Percentiles rank a stretch among this genome's conserved stretches.
These are phyloP conservation scores for Colletotrichum musicola DNA, from an alignment of 2,329 filamentous ascomycete species.

Conservation along the genomic window DNA sequence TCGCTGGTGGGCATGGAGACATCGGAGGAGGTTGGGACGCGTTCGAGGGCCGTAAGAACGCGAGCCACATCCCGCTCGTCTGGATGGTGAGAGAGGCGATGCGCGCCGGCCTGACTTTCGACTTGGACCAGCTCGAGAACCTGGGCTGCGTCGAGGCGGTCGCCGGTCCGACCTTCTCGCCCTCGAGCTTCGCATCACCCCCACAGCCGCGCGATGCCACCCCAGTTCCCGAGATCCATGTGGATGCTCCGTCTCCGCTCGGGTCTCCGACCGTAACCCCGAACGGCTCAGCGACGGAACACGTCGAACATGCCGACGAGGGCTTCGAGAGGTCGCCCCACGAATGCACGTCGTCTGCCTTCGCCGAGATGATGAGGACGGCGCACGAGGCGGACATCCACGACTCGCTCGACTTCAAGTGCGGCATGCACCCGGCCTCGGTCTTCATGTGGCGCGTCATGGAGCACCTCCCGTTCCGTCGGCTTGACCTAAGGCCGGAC, in stretches of 20 bases:
- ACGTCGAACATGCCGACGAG: background rate
- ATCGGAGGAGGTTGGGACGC: conserved; percentile 82
- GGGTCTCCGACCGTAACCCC: conserved; percentile 34
- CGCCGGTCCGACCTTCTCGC: background rate
- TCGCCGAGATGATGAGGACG: conserved; percentile 69
- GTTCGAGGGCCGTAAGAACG: conserved; percentile 67
- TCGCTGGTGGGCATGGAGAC: conserved; percentile 82
- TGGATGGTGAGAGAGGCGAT: conserved; percentile 76
- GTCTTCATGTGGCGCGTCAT: conserved; percentile 81
- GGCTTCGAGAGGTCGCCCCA: conserved; percentile 3
- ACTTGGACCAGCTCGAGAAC: conserved; percentile 74
- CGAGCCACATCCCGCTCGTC: conserved; percentile 76
- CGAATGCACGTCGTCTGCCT: conserved; percentile 46
- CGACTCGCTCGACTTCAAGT: conserved; percentile 76
- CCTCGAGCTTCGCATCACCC: too few relatives aligned
- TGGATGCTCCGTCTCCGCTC: conserved; percentile 41
- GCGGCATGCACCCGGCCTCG: conserved; percentile 66
- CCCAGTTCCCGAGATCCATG: conserved; percentile 48
- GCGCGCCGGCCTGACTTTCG: conserved; percentile 77
- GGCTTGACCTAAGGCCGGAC: conserved; percentile 81
- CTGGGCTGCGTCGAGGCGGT: conserved; percentile 69
- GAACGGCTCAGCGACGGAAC: conserved; percentile 1
- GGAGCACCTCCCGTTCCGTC: conserved; percentile 84
- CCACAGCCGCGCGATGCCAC: conserved; percentile 25
- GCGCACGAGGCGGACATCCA: conserved; percentile 72